Evolutionary conservation across 1,139 yeast genomes (phyloP).

Genomic region (Torulaspora pretoriensis): DNA sequence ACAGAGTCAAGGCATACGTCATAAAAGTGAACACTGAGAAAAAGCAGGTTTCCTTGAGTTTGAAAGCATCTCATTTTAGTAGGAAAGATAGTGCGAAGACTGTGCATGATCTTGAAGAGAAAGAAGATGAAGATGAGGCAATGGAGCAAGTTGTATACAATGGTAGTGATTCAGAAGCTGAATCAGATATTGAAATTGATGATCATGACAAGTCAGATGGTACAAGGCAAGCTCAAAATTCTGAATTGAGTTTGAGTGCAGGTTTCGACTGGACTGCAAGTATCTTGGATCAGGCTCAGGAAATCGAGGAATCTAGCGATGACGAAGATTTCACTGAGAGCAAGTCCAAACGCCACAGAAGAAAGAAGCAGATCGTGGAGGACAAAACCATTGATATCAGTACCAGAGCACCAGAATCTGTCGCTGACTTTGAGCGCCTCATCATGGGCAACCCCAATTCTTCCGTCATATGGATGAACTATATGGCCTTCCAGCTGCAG

Average conservation of each 20-base stretch:
- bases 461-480: conserved; percentile 94
- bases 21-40: conserved; percentile 59
- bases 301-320: conserved; percentile 49
- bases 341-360: conserved; percentile 44
- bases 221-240: not conserved
- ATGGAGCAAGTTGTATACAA: conserved; percentile 28
- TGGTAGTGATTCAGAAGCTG: conserved; percentile 22
- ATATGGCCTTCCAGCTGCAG: conserved; percentile 96
- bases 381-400: conserved; percentile 83
- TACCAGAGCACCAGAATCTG: conserved; percentile 86
- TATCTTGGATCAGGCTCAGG: conserved; percentile 73
- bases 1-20: conserved; percentile 79
- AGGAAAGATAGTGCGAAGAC: conserved; percentile 35
- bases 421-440: conserved; percentile 84
- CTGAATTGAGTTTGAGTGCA: conserved; percentile 56
- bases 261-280: conserved; percentile 96
- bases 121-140: conserved; percentile 18
- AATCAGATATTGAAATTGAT: conserved; percentile 21
- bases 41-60: conserved; percentile 78
- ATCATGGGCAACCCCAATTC: conserved; percentile 90
- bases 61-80: conserved; percentile 87
- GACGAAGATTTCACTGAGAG: conserved; percentile 49
- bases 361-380: conserved; percentile 49
- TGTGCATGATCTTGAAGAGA: conserved; percentile 20
- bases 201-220: not conserved